Percentiles rank a stretch among this genome's conserved stretches.
Conservation (phyloP, 2,329 filamentous ascomycete genomes). For the Penicillium sp. region DNA sequence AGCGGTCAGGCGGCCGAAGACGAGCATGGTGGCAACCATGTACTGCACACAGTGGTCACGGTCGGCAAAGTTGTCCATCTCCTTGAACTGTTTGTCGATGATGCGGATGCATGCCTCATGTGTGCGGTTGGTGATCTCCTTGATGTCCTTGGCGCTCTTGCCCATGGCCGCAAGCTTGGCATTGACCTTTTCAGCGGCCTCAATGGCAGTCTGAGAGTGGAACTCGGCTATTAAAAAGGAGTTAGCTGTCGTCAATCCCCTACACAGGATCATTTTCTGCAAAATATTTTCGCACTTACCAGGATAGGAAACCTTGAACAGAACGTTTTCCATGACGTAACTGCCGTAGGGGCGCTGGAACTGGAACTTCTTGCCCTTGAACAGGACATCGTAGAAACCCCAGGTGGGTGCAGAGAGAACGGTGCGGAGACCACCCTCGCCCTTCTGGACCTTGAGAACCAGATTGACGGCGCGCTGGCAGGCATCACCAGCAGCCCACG, state of each 20-base stretch:
- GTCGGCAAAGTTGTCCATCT: conserved; percentile 99
- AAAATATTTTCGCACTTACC: conserved; percentile 53
- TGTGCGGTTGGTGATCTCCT: conserved; percentile 87
- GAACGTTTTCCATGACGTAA: conserved; percentile 99
- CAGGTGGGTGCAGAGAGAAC: conserved; percentile 89
- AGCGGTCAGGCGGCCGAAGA: conserved; percentile 89
- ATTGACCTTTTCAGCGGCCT: conserved; percentile 87
- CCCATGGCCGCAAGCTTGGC: conserved; percentile 77
- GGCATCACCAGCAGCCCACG: conserved; percentile 96
- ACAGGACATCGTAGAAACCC: conserved; percentile 99
- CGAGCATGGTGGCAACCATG: conserved; percentile 96
- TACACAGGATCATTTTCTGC: not conserved
- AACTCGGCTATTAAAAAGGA: conserved; percentile 68
- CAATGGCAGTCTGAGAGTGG: conserved; percentile 97
- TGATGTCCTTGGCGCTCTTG: conserved; percentile 92
- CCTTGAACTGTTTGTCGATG: conserved; percentile 99
- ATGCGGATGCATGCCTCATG: conserved; percentile 98
- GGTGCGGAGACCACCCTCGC: conserved; percentile 86
- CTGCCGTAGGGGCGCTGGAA: conserved; percentile 96
- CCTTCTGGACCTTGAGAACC: conserved; percentile 84
- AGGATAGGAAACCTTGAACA: conserved; percentile 99
- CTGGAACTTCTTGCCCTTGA: conserved; percentile 92
- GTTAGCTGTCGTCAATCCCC: not conserved
- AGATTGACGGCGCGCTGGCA: conserved; percentile 94
- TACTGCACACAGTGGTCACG: conserved; percentile 99